phyloP scores from a whole-genome alignment of 1,139 yeast genomes.

The Candida buenavistaensis region DNA sequence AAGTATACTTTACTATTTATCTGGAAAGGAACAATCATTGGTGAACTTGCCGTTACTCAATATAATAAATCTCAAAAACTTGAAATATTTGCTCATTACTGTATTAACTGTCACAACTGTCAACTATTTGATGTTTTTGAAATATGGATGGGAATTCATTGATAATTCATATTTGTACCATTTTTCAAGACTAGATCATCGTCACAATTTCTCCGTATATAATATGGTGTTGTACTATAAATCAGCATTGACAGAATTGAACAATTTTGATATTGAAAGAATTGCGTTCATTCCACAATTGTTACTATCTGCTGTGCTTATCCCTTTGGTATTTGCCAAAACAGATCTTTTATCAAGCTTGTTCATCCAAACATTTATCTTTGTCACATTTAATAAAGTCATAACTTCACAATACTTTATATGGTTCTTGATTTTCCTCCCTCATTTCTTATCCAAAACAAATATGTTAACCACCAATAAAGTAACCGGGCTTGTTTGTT shows the following conservation, averaged over 20 bases:
- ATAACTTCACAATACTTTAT: slow-evolving; percentile 92
- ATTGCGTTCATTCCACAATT: slow-evolving; percentile 86
- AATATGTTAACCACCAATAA: slow-evolving; percentile 25
- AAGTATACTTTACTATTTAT: slow-evolving; percentile 39
- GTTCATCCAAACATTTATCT: slow-evolving; percentile 87
- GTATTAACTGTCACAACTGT: slow-evolving; percentile 44
- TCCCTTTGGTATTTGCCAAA: slow-evolving; percentile 62
- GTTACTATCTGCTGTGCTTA: slow-evolving; percentile 51
- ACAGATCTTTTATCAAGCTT: slow-evolving; percentile 60
- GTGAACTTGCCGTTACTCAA: slow-evolving; percentile 28
- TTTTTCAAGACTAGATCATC: slow-evolving; percentile 78
- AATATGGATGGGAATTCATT: slow-evolving; percentile 77
- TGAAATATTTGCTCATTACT: slow-evolving; percentile 44
- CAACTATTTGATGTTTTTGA: slow-evolving; percentile 58
- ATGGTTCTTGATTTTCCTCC: slow-evolving; percentile 87
- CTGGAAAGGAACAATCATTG: slow-evolving; percentile 21
- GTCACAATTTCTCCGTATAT: slow-evolving; percentile 92
- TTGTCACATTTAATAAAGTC: slow-evolving; percentile 90
- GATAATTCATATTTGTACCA: slow-evolving; percentile 83
- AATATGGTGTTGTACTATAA: slow-evolving; percentile 71
- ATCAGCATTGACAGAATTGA: slow-evolving; percentile 36
- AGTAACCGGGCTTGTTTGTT: slow-evolving; percentile 37
- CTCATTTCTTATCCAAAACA: slow-evolving; percentile 61
- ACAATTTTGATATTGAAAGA: slow-evolving; percentile 31
- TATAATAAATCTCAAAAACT: slow-evolving; percentile 45